Base-by-base conservation (phyloP, 306 rosid genomes). In the cucumber (Cucumis sativus) region DNA sequence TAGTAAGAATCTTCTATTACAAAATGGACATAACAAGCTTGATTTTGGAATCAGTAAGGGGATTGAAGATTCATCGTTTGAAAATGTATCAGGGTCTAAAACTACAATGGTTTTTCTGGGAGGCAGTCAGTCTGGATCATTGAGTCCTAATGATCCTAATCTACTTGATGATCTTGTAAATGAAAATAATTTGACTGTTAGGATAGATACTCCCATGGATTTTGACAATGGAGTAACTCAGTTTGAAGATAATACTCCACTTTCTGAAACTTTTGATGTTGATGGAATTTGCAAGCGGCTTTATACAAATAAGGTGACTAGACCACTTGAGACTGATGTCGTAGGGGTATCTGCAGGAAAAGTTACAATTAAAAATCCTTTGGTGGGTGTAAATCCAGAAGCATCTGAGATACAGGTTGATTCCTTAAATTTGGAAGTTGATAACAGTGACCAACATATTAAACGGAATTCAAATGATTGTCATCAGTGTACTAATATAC, bases 51-150 rank as follows among this genome's bases (percentile, higher is more conserved):
- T 51, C 6, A 15, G 7, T 51, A 51, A 51, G 6, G 79, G 72
- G 78, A 87, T 82, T 80, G 81, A 79, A 47, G 74, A 63, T 58
- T 68, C 78, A 45, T 83, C 80, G 7, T 75, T 55, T 82, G 85
- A 65, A 65, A 84, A 82, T 30, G 79, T 54, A 75, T 56, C 84
- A 78, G 71, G 61, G 83, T 81, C 80, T 79, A 74, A 83, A 77
- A 60, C 76, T 74, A 63, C 79, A 81, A 77, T 77, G 67, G 78
- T 51, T 79, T 76, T 56, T 54, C 59, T 78, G 69, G 84, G 60
- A 79, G 84, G 80, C 69, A 84, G 78, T 54, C 62, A 67, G 72
- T 65, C 79, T 85, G 78, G 70, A 72, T 45, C 82, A 49, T 72
- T 72, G 64, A 82, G 79, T 84, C 84, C 80, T 9, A 78, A 60